Evolutionary conservation across 1,284 basidiomycete species (phyloP), one percentile per base, ranked within the genome.

Genomic region (Cutaneotrichosporon cyanovorans): DNA sequence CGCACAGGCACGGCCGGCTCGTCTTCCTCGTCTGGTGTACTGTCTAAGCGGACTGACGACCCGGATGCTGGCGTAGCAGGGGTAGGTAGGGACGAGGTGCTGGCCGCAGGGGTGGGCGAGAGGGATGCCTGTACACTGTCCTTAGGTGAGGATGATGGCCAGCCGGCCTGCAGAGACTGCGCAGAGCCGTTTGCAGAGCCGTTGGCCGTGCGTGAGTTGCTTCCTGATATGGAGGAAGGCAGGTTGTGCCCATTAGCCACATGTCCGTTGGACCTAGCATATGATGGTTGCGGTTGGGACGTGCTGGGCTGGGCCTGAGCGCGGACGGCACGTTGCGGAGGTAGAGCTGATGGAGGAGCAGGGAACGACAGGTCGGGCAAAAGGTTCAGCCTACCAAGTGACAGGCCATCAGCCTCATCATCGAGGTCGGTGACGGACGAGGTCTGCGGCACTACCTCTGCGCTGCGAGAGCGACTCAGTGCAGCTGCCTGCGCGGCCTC

Each of bases 341-440:
- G 51, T 4, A 53, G 51, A 16, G 46, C 51, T 8, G 47, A 50
- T 0, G 52, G 52, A 4, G 52, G 52, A 1, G 52, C 43, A 3
- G 52, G 52, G 48, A 54, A 54, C 1, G 42, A 33, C 18, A 50
- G 42, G 32, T 34, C n/a, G 11, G 32, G 32, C 16, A 21, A 42
- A 14, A 45, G 42, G 15, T 31, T 40, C 18, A 49, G 42, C 20
- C 32, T 36, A 37, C 31, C 42, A 3, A 50, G 23, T 1, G 30
- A 23, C 23, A 50, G 23, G 16, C 40, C 40, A 12, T 28, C 25
- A 12, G 12, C 12, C 7, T 12, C 25, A 12, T 28, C 25, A 28
- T 7, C 7, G 25, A 7, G 8, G 25, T 12, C 25, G 25, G 7
- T 28, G 25, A 12, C 25, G 25, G 7, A 12, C 25, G 25, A 28